A percentile compares a stretch with the other conserved stretches of the same genome.
Conservation (phyloP, 148 eudicot genomes). For the Fagopyrum tataricum region DNA sequence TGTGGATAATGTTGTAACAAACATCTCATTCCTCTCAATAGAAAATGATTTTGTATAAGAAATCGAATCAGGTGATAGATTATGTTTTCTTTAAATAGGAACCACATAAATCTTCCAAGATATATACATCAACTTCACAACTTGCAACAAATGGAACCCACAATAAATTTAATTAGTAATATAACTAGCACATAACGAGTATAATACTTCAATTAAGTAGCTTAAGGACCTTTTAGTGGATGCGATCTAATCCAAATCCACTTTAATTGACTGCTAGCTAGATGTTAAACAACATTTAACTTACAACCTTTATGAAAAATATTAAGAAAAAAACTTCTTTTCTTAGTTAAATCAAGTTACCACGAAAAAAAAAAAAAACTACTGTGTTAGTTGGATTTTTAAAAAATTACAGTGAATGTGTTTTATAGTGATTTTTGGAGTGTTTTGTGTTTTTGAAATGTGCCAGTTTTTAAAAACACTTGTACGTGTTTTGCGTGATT, state of each 20-base stretch:
- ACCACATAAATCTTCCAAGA: not conserved
- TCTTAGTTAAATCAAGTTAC: too few relatives aligned
- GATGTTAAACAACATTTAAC: not conserved
- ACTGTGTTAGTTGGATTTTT: too few relatives aligned
- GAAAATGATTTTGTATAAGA: not conserved
- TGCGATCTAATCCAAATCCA: not conserved
- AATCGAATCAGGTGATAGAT: not conserved
- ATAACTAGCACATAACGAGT: not conserved
- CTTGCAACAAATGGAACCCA: constrained; percentile 7
- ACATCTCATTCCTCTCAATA: not conserved
- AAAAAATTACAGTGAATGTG: too few relatives aligned
- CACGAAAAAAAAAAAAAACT: too few relatives aligned
- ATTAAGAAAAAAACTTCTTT: too few relatives aligned
- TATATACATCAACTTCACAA: not conserved
- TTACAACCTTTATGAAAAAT: not conserved
- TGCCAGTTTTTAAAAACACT: too few relatives aligned
- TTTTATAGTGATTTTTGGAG: too few relatives aligned
- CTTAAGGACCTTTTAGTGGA: not conserved
- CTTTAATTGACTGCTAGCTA: not conserved
- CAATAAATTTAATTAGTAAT: not conserved
- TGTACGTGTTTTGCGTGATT: too few relatives aligned
- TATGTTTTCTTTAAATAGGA: not conserved
- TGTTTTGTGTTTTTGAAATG: too few relatives aligned
- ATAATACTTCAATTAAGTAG: not conserved
- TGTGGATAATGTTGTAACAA: not conserved